Base-by-base conservation (phyloP, 768 basidiomycete species). In the Suillus sp. region DNA sequence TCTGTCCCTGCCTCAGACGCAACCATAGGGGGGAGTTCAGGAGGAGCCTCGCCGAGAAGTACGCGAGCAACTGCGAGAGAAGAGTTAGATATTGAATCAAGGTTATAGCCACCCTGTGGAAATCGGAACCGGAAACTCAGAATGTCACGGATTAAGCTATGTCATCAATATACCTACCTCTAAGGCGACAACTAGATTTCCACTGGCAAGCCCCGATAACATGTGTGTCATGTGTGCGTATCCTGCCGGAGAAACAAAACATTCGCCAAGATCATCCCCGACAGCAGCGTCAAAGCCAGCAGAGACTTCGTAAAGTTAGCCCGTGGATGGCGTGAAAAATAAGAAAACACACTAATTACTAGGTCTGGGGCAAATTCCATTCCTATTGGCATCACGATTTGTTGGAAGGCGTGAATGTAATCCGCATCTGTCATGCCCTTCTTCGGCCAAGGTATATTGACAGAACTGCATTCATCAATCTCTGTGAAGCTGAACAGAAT, bases 151-250 rank as follows among this genome's bases (percentile, higher is more conserved):
- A 37, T 27, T 25, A 42, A 40, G n/a, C 14, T 11, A 35, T 38
- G 9, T 27, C 37, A 18, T 61, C 42, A 34, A 40, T 34, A n/a
- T 40, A 62, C 79, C 55, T 62, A 96, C 96, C 85, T 99, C 97
- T 47, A 99, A 84, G 1, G 95, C 96, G 35, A 96, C 94, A 13
- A 96, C 93, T 18, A 99, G 69, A 69, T 88, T 91, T 3, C 97
- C 97, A 9, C 86, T 85, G 27, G 96, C 96, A 20, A 99, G 81
- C 25, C 90, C 87, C 45, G 88, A 85, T 10, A 99, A 82, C 94
- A 99, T 96, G 71, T 98, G 92, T 7, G 97, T 97, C 96, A 99
- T 99, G 69, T 99, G 97, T 0, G 95, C 95, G 74, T 95, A 99
- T 5, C 96, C 97, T 20, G 88, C 84, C 1, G 97, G 97, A 5